Percentiles rank a stretch among this genome's conserved stretches.
phyloP scores from a whole-genome alignment of 179 eudicot genomes.

The Silene noctiflora region DNA sequence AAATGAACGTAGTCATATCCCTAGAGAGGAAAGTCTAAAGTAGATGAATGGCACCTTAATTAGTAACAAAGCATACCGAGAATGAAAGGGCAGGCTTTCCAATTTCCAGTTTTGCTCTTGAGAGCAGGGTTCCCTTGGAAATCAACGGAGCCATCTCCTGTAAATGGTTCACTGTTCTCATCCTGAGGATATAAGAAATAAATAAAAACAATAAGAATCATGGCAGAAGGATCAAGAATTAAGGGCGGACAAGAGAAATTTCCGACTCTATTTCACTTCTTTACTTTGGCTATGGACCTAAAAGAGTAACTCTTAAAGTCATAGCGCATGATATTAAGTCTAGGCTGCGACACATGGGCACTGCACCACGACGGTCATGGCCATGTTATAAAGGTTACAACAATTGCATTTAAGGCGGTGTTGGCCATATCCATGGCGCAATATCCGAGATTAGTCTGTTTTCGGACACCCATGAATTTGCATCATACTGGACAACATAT shows the following conservation, averaged over 20 bases:
- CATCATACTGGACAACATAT: not conserved
- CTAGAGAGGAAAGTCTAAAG: not conserved
- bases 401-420: no score
- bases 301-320: not conserved
- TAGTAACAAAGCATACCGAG: constrained; percentile 22
- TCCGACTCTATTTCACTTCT: not conserved
- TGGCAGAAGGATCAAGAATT: not conserved
- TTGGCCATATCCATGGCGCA: no score
- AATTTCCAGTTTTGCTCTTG: constrained; percentile 32
- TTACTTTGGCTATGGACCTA: no score
- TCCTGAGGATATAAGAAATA: constrained; percentile 3
- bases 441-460: no score
- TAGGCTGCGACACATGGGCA: not conserved
- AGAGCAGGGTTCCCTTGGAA: constrained; percentile 27
- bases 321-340: not conserved
- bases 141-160: constrained; percentile 35
- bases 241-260: not conserved
- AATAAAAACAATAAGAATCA: not conserved
- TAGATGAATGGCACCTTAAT: not conserved
- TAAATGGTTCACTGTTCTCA: constrained; percentile 20
- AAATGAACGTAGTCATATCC: not conserved
- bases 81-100: constrained; percentile 32
- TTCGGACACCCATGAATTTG: not conserved
- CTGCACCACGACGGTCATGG: no score
- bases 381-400: no score